Percentiles rank a stretch among this genome's conserved stretches.
Conservation (phyloP, 371 early-diverging fungal species). For the Mortierella sp. region DNA sequence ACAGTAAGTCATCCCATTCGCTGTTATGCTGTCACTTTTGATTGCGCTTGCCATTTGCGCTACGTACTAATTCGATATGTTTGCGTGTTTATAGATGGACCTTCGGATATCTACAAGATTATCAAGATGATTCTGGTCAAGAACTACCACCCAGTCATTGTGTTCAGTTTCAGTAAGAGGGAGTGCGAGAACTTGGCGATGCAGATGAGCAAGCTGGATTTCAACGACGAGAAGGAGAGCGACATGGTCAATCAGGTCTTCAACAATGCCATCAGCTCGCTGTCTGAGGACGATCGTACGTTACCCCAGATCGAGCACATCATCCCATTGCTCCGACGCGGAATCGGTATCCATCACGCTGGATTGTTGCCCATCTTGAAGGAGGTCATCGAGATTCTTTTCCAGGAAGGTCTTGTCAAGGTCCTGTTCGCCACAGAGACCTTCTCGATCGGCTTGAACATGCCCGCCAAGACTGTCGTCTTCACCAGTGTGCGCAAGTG, state of each 20-base stretch:
- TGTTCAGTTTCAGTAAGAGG: constrained; percentile 98
- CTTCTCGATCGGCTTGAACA: constrained; percentile 99
- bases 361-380: constrained; percentile 99
- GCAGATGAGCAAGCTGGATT: constrained; percentile 94
- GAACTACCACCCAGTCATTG: constrained; percentile 98
- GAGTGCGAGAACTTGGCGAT: constrained; percentile 98
- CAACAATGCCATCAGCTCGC: constrained; percentile 91
- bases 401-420: constrained; percentile 99
- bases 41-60: no score
- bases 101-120: constrained; percentile 92
- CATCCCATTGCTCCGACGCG: constrained; percentile 94
- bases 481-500: constrained; percentile 98
- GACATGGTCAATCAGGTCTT: constrained; percentile 93
- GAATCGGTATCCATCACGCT: constrained; percentile 99
- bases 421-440: constrained; percentile 99
- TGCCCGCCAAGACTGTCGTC: constrained; percentile 99
- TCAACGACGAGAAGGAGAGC: constrained; percentile 92
- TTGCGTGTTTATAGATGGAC: constrained; percentile 52
- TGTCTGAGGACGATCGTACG: constrained; percentile 95
- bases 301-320: constrained; percentile 97
- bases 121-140: constrained; percentile 95
- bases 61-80: not conserved
- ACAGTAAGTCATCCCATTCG: constrained; percentile 27
- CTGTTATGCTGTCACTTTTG: not conserved
- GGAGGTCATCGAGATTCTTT: constrained; percentile 99